Conservation (phyloP, 1,284 basidiomycete species). For the Testicularia cyperi region DNA sequence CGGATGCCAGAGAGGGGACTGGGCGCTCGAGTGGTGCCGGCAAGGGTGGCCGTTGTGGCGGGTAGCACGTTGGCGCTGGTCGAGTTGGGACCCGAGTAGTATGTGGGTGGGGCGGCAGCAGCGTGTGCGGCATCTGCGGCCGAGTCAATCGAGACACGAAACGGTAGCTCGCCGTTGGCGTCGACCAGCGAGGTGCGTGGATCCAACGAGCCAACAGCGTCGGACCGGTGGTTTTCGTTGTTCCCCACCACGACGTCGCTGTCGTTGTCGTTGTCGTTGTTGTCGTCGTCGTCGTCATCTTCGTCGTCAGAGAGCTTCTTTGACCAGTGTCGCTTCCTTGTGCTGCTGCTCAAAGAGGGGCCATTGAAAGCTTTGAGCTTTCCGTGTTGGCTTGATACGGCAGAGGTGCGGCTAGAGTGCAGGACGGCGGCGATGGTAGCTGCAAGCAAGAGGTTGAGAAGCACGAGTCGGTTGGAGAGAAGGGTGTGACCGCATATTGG, state of each 20-base stretch:
- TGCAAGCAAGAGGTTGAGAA: constrained; percentile 65
- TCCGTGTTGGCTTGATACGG: background rate
- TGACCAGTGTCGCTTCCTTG: constrained; percentile 35
- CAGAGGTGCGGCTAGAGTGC: constrained; percentile 1
- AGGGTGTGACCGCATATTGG: constrained; percentile 77
- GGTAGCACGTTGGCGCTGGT: background rate
- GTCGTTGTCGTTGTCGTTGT: too few relatives aligned
- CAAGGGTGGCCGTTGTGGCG: too few relatives aligned
- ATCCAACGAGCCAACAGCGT: too few relatives aligned
- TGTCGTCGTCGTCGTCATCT: constrained; percentile 4
- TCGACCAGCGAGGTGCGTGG: too few relatives aligned
- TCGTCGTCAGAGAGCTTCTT: constrained; percentile 37
- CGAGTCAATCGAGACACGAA: constrained; percentile 48
- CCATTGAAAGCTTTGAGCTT: background rate
- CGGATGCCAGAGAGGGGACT: too few relatives aligned
- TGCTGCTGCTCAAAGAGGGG: background rate
- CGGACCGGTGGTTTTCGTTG: too few relatives aligned
- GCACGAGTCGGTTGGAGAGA: constrained; percentile 67
- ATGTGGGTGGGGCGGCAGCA: constrained; percentile 30
- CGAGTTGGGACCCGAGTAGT: constrained; percentile 23
- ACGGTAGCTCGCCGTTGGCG: too few relatives aligned
- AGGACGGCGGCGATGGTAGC: too few relatives aligned
- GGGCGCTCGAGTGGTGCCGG: too few relatives aligned
- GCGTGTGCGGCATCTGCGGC: constrained; percentile 42
- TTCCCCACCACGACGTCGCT: too few relatives aligned